These are phyloP conservation scores for Tulasnella sp. DNA, from an alignment of 768 basidiomycete genomes.

Conservation along the genomic window DNA sequence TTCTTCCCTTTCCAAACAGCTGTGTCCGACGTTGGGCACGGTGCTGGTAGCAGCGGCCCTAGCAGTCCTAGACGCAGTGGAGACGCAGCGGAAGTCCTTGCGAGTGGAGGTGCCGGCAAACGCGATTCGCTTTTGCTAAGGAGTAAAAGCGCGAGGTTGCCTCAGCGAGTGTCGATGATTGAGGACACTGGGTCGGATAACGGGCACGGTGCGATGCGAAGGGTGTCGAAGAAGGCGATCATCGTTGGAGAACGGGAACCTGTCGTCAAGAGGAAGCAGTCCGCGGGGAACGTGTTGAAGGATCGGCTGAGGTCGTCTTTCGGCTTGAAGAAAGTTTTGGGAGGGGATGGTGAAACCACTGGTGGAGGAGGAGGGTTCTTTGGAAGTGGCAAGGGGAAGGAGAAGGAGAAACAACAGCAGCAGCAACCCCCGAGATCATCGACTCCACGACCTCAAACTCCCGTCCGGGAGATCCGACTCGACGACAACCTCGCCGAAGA, in stretches of 20 bases:
- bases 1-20: background rate
- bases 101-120: background rate
- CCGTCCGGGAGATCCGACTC: background rate
- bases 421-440: no score
- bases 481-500: background rate
- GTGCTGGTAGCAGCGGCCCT: background rate
- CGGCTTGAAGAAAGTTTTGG: background rate
- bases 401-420: background rate
- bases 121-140: background rate
- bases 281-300: background rate
- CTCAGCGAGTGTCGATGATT: background rate
- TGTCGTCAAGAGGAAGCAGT: background rate
- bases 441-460: background rate
- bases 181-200: background rate
- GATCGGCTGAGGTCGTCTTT: background rate
- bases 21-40: background rate
- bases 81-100: background rate
- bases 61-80: no score
- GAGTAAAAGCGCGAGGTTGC: background rate
- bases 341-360: background rate
- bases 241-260: background rate
- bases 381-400: background rate
- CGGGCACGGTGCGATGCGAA: background rate
- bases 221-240: background rate
- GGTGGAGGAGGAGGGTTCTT: background rate